A percentile compares a stretch with the other conserved stretches of the same genome.
These are phyloP conservation scores for Corinectria fuckeliana DNA, from an alignment of 2,329 filamentous ascomycete species.

Conservation along the genomic window DNA sequence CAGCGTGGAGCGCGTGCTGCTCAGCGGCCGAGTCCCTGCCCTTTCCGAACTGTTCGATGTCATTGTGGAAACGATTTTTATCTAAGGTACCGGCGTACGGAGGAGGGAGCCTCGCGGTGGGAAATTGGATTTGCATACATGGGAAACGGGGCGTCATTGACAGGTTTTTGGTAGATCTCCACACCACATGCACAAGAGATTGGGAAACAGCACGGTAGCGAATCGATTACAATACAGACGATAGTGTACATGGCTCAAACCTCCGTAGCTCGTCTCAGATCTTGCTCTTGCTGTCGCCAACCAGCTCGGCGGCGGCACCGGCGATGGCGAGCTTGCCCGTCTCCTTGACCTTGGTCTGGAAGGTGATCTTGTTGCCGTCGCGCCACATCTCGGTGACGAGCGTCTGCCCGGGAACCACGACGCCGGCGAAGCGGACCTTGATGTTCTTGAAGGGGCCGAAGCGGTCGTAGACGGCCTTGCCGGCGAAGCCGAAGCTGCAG, in stretches of 20 bases:
- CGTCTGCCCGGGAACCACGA: constrained; percentile 87
- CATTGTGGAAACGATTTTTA: constrained; percentile 52
- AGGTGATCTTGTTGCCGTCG: constrained; percentile 78
- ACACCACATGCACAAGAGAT: constrained; percentile 18
- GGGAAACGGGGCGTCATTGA: constrained; percentile 14
- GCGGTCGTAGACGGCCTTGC: constrained; percentile 85
- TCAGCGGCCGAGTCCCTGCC: constrained; percentile 45
- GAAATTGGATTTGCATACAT: constrained; percentile 20
- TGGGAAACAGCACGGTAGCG: constrained; percentile 24
- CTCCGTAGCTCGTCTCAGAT: constrained; percentile 33
- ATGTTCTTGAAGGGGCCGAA: constrained; percentile 88
- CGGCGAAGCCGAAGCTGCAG: constrained; percentile 90
- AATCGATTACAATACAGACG: constrained; percentile 37
- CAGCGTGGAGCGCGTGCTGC: constrained; percentile 43
- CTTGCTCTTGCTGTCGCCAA: constrained; percentile 46
- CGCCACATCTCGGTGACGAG: constrained; percentile 95
- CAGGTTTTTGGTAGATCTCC: constrained; percentile 17
- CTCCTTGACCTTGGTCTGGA: constrained; percentile 90
- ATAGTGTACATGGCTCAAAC: constrained; percentile 32
- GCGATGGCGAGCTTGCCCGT: constrained; percentile 89
- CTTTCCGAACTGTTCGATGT: constrained; percentile 54
- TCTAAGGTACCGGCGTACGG: constrained; percentile 37
- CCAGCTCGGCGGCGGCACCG: constrained; percentile 79
- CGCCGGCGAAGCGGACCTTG: constrained; percentile 89
- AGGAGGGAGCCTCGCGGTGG: constrained; percentile 23